Percentiles rank a stretch among this genome's conserved stretches.
Evolutionary conservation across 2,329 filamentous ascomycete genomes (phyloP).

Genomic region (Stagonosporopsis chrysanthemi): DNA sequence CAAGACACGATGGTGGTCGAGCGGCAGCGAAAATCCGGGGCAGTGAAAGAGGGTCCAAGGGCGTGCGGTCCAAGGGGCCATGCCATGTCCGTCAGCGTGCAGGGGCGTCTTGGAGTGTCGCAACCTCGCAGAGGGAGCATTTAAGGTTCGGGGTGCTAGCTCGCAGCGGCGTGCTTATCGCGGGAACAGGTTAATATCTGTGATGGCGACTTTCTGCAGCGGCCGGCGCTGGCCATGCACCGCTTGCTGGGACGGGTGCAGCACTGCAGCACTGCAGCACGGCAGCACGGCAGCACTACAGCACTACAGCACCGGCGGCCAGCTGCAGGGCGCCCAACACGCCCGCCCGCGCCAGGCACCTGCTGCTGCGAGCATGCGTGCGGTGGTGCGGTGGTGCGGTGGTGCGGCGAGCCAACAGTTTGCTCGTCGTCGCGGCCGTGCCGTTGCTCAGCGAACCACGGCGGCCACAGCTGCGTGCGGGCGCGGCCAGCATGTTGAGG

Average conservation of each 20-base stretch:
- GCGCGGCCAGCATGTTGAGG: slow-evolving; percentile 20
- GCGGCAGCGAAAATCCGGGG: slow-evolving; percentile 13
- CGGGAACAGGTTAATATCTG: slow-evolving; percentile 13
- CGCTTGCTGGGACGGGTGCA: too few relatives aligned
- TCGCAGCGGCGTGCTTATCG: slow-evolving; percentile 13
- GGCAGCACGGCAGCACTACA: too few relatives aligned
- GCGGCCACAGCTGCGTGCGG: slow-evolving; percentile 1
- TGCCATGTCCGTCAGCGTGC: slow-evolving; percentile 1
- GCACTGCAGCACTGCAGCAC: too few relatives aligned
- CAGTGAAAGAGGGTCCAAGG: slow-evolving; percentile 7
- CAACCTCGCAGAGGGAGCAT: slow-evolving; percentile 5
- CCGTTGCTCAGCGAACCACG: background rate
- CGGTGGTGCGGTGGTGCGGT: too few relatives aligned
- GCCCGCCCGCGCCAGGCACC: slow-evolving; percentile 10
- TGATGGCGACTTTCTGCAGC: background rate
- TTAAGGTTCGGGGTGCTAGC: slow-evolving; percentile 13
- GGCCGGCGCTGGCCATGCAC: background rate
- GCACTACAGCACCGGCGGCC: too few relatives aligned
- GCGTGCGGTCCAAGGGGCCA: slow-evolving; percentile 6
- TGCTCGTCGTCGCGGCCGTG: slow-evolving; percentile 7
- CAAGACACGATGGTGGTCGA: background rate
- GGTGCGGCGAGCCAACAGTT: background rate
- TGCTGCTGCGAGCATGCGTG: background rate
- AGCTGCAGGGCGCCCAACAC: slow-evolving; percentile 6
- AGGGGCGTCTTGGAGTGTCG: slow-evolving; percentile 4